Percentiles rank a stretch among this genome's conserved stretches.
Conservation (phyloP, 495 filamentous ascomycete genomes). For the Tuber magnatum region DNA sequence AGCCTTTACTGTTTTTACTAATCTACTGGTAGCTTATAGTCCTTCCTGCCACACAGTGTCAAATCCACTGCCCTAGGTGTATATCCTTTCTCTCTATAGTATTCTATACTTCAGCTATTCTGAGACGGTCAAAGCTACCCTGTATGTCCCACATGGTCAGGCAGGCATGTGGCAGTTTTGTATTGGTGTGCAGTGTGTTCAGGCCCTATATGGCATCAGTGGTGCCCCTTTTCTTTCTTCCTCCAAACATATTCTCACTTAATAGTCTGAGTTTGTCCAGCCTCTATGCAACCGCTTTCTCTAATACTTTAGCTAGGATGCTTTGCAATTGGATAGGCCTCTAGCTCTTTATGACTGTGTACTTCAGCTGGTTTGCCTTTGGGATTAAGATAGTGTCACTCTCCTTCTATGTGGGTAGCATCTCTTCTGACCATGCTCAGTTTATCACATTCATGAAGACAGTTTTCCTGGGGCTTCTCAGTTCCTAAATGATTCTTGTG, state of each 20-base stretch:
- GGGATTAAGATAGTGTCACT: no score
- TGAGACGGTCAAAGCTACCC: background rate
- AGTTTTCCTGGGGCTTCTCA: no score
- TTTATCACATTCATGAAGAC: no score
- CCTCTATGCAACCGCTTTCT: background rate
- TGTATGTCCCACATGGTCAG: background rate
- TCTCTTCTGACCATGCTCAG: no score
- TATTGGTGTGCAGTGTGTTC: rapidly evolving
- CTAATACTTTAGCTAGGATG: background rate
- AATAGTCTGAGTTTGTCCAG: background rate
- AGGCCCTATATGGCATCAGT: background rate
- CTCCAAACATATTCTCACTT: background rate
- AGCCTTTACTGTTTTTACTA: background rate
- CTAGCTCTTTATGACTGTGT: background rate
- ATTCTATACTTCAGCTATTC: background rate
- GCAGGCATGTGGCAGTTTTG: no score
- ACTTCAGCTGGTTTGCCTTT: no score
- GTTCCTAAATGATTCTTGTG: no score
- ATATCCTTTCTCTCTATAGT: rapidly evolving
- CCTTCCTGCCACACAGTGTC: no score
- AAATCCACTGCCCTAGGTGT: background rate
- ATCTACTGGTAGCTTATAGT: background rate
- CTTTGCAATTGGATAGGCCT: background rate
- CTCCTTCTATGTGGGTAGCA: no score
- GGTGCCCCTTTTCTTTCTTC: background rate